Evolutionary conservation across 1,139 yeast species (phyloP), one percentile per base, ranked within the genome.

Genomic region (Eremothecium coryli): DNA sequence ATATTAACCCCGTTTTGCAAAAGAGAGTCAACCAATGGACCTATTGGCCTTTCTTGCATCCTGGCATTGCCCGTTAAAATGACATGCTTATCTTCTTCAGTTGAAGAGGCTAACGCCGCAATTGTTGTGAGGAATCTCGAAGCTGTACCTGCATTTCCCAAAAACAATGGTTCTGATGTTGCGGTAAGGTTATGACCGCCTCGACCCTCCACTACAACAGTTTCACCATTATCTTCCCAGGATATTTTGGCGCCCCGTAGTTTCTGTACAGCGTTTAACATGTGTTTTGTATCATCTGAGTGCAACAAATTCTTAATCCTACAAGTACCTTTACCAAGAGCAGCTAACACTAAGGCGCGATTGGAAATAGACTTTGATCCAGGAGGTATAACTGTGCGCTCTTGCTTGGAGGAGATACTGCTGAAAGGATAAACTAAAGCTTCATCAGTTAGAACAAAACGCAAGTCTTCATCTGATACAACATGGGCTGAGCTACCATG

Each of bases 101-200:
- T 57, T 2, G 75, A 56, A 36, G 68, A 64, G 5, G 84, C 95
- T 38, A 90, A 66, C 14, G 95, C 72, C 10, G 95, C 95, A 23
- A 90, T 88, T 2, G 95, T 75, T 3, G 97, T 84, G 51, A 90
- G 70, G 58, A 90, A 93, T 50, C 99, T 73, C 6, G 96, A 84
- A 4, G 98, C 97, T 30, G 99, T 90, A 47, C 99, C 99, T 1
- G 99, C 98, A 56, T 90, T 90, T 39, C 98, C 98, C 42, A 90
- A 70, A 59, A 85, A 90, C 37, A 93, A 66, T 44, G 76, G 82
- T 25, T 67, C 65, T 16, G 68, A 66, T 35, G 65, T 61, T 26
- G 82, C 73, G 3, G 82, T 73, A 30, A 68, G 50, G 42, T 84
- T 62, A 23, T 70, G 60, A 32, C 97, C 97, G 37, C 95, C 95